phyloP scores from a whole-genome alignment of 345 rosid species.

The Citrus unshiu region DNA sequence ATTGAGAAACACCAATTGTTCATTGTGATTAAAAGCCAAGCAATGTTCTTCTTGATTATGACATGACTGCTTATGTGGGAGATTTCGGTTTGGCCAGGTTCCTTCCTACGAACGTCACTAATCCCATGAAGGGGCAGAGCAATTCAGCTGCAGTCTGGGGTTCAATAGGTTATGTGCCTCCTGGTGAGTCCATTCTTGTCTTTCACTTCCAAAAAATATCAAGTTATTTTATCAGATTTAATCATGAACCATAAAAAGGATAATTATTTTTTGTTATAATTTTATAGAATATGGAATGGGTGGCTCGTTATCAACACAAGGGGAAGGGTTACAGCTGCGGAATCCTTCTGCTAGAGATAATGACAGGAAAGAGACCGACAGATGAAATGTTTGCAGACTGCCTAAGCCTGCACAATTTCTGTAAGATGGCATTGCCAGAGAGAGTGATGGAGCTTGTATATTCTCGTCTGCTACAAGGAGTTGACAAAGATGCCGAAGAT shows the following conservation, averaged over 20 bases:
- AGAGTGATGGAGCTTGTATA: conserved; percentile 3
- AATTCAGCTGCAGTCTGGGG: conserved; percentile 12
- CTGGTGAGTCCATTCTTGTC: conserved; percentile 2
- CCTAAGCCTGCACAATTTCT: conserved; percentile 5
- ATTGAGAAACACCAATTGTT: conserved; percentile 4
- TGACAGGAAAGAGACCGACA: conserved; percentile 16
- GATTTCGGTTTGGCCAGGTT: conserved; percentile 26
- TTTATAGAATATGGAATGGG: conserved; percentile 8
- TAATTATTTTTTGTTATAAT: not conserved
- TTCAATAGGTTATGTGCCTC: conserved; percentile 18
- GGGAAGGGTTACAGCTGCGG: conserved; percentile 13
- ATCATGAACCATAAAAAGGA: not conserved
- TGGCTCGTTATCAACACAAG: not conserved
- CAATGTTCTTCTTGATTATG: conserved; percentile 24
- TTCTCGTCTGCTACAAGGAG: not conserved
- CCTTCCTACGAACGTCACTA: not conserved
- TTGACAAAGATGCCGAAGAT: not conserved
- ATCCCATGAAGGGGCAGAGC: not conserved
- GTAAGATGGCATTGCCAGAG: conserved; percentile 16
- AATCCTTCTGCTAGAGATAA: conserved; percentile 9
- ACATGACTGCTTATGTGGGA: conserved; percentile 25
- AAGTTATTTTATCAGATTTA: not conserved
- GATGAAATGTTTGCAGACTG: not conserved
- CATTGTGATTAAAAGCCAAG: conserved; percentile 28
- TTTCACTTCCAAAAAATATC: not conserved